Evolutionary conservation across 2,329 filamentous ascomycete genomes (phyloP).

Genomic region (Atkinsonella hypoxylon): DNA sequence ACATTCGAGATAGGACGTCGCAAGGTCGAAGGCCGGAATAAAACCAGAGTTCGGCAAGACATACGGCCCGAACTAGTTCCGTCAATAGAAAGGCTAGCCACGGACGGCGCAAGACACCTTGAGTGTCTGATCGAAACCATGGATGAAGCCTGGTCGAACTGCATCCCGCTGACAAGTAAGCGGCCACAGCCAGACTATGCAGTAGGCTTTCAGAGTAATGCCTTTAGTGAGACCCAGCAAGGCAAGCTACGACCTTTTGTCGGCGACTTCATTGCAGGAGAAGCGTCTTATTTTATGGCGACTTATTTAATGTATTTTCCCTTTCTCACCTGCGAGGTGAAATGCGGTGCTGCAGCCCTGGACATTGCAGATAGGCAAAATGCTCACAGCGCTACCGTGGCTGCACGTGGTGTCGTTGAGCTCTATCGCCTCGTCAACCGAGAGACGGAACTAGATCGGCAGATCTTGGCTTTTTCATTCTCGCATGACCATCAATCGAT

Average conservation of each 20-base stretch:
- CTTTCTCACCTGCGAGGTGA: slow-evolving; percentile 36
- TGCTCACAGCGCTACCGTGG: slow-evolving; percentile 27
- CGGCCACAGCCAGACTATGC: slow-evolving; percentile 32
- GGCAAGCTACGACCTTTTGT: slow-evolving; percentile 26
- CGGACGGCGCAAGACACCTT: too few relatives aligned
- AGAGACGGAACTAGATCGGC: slow-evolving; percentile 24
- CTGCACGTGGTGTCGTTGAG: slow-evolving; percentile 25
- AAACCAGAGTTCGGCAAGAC: too few relatives aligned
- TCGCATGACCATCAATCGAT: slow-evolving; percentile 18
- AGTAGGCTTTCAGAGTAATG: slow-evolving; percentile 26
- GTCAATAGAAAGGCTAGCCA: too few relatives aligned
- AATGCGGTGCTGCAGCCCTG: slow-evolving; percentile 26
- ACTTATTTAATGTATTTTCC: slow-evolving; percentile 37
- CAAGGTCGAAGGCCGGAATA: too few relatives aligned
- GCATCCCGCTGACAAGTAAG: slow-evolving; percentile 21
- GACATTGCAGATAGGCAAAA: slow-evolving; percentile 27
- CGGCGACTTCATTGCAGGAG: slow-evolving; percentile 19
- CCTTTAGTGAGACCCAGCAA: slow-evolving; percentile 31
- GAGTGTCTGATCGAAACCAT: slow-evolving; percentile 8
- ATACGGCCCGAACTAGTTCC: too few relatives aligned
- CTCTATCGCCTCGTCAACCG: slow-evolving; percentile 25
- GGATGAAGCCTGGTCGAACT: slow-evolving; percentile 29
- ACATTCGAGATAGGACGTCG: too few relatives aligned
- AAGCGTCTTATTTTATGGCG: slow-evolving; percentile 28
- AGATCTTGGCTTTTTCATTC: slow-evolving; percentile 32